Base-by-base conservation (phyloP, 208 protist genomes). In the Blechomonas ayalai region DNA sequence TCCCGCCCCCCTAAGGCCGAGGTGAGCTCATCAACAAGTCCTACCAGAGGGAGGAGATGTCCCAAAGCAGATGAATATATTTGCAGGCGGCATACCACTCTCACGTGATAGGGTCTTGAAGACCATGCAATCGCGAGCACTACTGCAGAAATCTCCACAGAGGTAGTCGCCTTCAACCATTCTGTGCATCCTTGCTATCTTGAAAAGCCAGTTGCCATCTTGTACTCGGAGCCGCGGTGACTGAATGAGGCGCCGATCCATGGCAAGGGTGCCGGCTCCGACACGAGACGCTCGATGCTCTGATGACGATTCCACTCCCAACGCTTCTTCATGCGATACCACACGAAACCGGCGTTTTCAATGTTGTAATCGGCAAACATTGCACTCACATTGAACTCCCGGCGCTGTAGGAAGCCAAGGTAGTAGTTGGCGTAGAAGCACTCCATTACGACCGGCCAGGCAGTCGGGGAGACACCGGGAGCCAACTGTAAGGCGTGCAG, bases 361-460 rank as follows among this genome's bases (percentile, higher is more conserved):
- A 90, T 82, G 48, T 89, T 86, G 58, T 89, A 66, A 49, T 92
- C 84, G 7, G 80, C 80, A 44, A 90, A 90, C 80, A 89, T 82
- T 16, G 80, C 80, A 52, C 84, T 90, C 32, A 92, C 84, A 49
- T 92, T 85, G 50, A 84, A 90, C 43, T 88, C 67, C 23, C 71
- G 68, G 0, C 78, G 69, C 65, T 93, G 80, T 32, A 93, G 45
- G 28, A 90, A 93, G 26, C 75, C 72, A 2, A 93, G 58, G 48
- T 93, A 90, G 59, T 93, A 93, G 49, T 93, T 93, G 6, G 84
- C 61, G 38, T 90, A 88, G 19, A 76, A 50, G 42, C 77, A 87
- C 52, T 93, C 80, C 80, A 88, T 90, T 22, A 87, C 65, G 10
- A 93, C 67, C 4, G 84, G 84, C 78, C 84, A 93, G 25, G 70